Base-by-base conservation (phyloP, 139 green algal genomes). In the Haematococcus sp. region DNA sequence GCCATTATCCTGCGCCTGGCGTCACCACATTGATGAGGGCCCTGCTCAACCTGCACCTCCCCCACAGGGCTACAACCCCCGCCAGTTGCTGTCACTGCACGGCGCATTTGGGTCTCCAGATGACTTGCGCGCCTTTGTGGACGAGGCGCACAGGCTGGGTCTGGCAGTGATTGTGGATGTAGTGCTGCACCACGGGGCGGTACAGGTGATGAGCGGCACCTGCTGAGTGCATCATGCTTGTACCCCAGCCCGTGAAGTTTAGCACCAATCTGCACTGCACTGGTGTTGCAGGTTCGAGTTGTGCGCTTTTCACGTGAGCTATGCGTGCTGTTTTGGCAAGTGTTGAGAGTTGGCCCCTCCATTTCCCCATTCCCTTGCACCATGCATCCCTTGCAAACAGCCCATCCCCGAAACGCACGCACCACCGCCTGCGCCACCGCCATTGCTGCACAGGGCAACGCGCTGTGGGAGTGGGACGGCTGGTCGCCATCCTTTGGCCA, bases 161-260 rank as follows among this genome's bases (percentile, higher is more conserved):
- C 33, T 93, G 68, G 81, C 67, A 2, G 88, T 93, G 19, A 88
- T 93, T 20, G 80, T 93, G 28, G 88, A 93, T 60, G 71, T 91
- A 27, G 88, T 91, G 59, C 80, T 91, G 58, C 85, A 93, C 77
- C 88, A 93, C 69, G 84, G 86, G 9, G 82, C 80, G 2, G 58
- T 70, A 49, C 56, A 70, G 40, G 49, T 65, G 68, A 9, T 19
- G 23, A 19, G 63, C 4, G 34, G 27, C n/a, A n/a, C n/a, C n/a
- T 16, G 19, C 13, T 61, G 46, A 55, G 17, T 55, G 17, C 17
- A 17, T 55, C 15, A 55, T 55, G 46, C 46, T 23, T 55, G 17
- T 55, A 17, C 15, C 46, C 17, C 15, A 55, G 46, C 46, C 46
- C n/a, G n/a, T n/a, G n/a, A n/a, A n/a, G n/a, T n/a, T n/a, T n/a